Base-by-base conservation (phyloP, 23 red algal species). In the Gracilaria gracilis region DNA sequence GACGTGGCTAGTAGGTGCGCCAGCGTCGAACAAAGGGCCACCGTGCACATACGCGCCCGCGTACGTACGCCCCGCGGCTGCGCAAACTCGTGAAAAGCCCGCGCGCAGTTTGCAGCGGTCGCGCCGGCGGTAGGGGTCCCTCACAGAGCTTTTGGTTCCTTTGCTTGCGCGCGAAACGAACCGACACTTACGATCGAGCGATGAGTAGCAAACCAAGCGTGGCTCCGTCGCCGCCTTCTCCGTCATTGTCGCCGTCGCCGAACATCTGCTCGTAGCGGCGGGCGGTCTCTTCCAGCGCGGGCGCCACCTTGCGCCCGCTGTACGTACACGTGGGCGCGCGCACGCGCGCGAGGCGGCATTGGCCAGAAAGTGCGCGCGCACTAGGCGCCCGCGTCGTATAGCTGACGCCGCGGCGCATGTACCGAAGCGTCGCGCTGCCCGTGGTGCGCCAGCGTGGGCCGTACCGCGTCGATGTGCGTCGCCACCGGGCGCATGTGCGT, bases 211-310 rank as follows among this genome's bases (percentile, higher is more conserved):
- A 77, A 2, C 40, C 23, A 4, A 27, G 2, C 72, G 36, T 16
- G 37, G 39, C 20, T 36, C 21, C 28, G 35, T 25, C 15, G 66
- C 66, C 31, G 69, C 34, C 72, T 14, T 3, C 9, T 40, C 12
- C 81, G 40, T 39, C 61, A 28, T 35, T 25, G 59, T 20, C 81
- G 51, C 47, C 59, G 35, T 38, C 59, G 59, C 31, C 65, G 61
- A 73, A 73, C 21, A 73, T 0, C 35, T n/a, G 20, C 19, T 42
- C 5, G 20, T 39, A 73, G 1, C 24, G 36, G 38, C 21, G 23
- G 5, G 67, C 67, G 11, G 28, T 19, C 36, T 74, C 15, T 1
- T 16, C 20, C 34, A 42, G 39, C 34, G 3, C 3, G 6, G 32
- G 69, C 36, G 16, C 36, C 7, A 37, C 21, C 20, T 40, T 2